These are phyloP conservation scores for Backusella tuberculispora DNA, from an alignment of 192 early-diverging fungal species.

Conservation along the genomic window DNA sequence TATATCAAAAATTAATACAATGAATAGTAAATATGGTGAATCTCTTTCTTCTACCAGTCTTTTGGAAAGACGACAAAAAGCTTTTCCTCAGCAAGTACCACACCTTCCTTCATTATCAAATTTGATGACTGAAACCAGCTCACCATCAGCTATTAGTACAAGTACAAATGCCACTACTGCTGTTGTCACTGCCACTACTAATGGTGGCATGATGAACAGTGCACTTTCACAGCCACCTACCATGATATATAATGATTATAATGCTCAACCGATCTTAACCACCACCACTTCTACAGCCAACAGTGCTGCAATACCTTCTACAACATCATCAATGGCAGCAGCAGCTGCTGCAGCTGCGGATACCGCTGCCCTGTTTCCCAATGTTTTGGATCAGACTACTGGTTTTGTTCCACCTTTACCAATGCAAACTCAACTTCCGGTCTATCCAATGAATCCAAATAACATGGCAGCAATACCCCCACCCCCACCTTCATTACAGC, in stretches of 20 bases:
- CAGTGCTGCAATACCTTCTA: not conserved
- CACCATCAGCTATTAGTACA: not conserved
- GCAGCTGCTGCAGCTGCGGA: not conserved
- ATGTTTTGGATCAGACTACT: not conserved
- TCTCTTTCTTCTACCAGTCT: conserved; percentile 15
- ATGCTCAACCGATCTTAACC: not conserved
- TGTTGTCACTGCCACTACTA: not conserved
- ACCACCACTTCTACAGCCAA: not conserved
- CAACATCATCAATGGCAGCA: not conserved
- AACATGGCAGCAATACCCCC: not conserved
- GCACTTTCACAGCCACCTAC: conserved; percentile 7
- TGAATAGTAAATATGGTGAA: conserved; percentile 3
- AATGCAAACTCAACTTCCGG: not conserved
- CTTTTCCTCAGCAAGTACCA: conserved; percentile 16
- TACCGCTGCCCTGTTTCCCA: conserved; percentile 1
- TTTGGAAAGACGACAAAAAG: conserved; percentile 21
- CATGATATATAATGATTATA: conserved; percentile 10
- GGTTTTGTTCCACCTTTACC: not conserved
- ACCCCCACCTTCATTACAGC: not conserved
- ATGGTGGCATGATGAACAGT: not conserved
- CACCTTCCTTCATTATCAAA: conserved; percentile 23
- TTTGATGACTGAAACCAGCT: conserved; percentile 4
- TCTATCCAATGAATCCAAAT: not conserved
- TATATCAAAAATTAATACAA: not conserved
- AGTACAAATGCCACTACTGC: not conserved